Evolutionary conservation across 148 eudicot genomes (phyloP), one percentile per base, ranked within the genome.

Genomic region (Limonium bicolor): DNA sequence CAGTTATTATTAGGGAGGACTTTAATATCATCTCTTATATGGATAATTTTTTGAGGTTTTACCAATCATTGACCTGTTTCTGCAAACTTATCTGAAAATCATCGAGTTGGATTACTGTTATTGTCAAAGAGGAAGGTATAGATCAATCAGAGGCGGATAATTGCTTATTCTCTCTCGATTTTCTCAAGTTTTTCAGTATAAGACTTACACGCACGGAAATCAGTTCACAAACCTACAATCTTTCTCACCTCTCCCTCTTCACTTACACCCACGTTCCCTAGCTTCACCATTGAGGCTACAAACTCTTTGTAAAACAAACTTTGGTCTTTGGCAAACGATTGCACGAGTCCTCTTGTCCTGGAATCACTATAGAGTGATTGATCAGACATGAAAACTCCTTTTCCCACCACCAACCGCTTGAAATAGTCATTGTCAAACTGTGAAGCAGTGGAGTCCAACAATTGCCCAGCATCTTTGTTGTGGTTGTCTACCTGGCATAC

Each of bases 371-470:
- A 48, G 60, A 80, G 36, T 0, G 61, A 35, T 43, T 75, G 79
- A 55, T 80, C 88, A 1, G 88, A 65, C 6, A 32, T 56, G 5
- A 80, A 68, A 26, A 80, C 55, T 2, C 82, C 79, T 36, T 62
- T 70, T 3, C 76, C 69, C 6, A 31, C 61, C 20, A 77, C 48
- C 14, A 85, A 40, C 46, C 62, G 46, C 56, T 77, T 85, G 55
- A 41, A 84, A 56, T 73, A 84, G 10, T 56, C 53, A 9, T 73
- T 76, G 52, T 84, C 88, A 28, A 76, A 79, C 0, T 24, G 47
- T 1, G 64, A 37, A 0, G 79, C 19, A 11, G 85, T 54, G 0
- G 80, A 52, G 67, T 81, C 84, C 59, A 76, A 34, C 46, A 76
- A 68, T 55, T 70, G 61, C 7, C 76, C 92, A 9, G 78, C 78